A percentile compares a stretch with the other conserved stretches of the same genome.
phyloP scores from a whole-genome alignment of 139 green algal genomes.

The Tetraselmis striata region DNA sequence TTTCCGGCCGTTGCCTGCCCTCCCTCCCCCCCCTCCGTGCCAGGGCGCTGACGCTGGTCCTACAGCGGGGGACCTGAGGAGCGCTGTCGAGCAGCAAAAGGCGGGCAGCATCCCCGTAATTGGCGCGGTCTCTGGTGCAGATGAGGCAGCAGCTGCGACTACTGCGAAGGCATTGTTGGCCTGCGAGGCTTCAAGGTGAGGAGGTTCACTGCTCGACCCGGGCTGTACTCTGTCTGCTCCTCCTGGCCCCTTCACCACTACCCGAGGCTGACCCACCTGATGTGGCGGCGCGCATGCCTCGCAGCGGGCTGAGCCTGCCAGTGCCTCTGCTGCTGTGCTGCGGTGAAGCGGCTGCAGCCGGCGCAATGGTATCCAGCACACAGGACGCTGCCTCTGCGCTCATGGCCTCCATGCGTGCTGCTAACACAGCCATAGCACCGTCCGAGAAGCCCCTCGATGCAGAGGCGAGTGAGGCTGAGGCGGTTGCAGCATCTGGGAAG shows the following conservation, averaged over 20 bases:
- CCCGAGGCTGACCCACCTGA: too few relatives aligned
- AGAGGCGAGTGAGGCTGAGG: background rate
- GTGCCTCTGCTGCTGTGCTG: background rate
- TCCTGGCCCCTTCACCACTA: too few relatives aligned
- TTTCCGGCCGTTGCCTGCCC: too few relatives aligned
- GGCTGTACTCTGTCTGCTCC: too few relatives aligned
- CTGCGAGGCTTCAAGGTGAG: too few relatives aligned
- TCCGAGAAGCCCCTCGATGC: background rate
- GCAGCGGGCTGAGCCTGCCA: background rate
- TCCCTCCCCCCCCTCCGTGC: too few relatives aligned
- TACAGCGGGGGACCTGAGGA: background rate
- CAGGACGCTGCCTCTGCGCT: background rate
- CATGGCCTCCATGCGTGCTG: background rate
- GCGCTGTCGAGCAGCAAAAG: background rate
- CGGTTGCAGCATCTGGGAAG: background rate
- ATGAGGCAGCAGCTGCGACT: background rate
- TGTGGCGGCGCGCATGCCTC: too few relatives aligned
- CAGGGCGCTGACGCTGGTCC: background rate
- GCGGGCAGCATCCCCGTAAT: conserved; percentile 13
- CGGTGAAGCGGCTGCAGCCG: background rate
- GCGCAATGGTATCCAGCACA: background rate
- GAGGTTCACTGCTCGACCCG: too few relatives aligned
- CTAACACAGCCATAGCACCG: too few relatives aligned
- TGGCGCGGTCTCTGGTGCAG: background rate
- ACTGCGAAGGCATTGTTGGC: background rate